These are phyloP conservation scores for Clonostachys chloroleuca DNA, from an alignment of 2,329 filamentous ascomycete genomes.

Conservation along the genomic window DNA sequence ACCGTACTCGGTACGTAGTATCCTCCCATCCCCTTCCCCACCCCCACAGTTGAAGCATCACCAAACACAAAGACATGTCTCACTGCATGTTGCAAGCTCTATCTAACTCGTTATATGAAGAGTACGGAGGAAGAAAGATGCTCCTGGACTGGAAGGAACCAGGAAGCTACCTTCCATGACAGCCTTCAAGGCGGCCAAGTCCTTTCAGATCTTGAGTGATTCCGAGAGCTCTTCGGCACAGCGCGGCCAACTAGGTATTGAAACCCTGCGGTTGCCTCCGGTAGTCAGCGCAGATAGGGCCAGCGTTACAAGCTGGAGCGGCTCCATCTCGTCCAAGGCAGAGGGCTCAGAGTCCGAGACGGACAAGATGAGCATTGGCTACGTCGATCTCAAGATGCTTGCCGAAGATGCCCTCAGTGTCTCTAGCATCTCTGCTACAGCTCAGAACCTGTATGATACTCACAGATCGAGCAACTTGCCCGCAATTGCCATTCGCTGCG, in stretches of 20 bases:
- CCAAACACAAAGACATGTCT: too few relatives aligned
- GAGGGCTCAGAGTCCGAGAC: constrained; percentile 1
- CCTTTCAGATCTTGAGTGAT: constrained; percentile 1
- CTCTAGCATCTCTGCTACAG: constrained; percentile 1
- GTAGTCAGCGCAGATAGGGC: not conserved
- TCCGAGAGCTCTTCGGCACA: not conserved
- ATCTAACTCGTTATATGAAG: too few relatives aligned
- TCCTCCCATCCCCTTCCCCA: too few relatives aligned
- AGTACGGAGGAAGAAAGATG: too few relatives aligned
- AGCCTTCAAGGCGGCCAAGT: constrained; percentile 2
- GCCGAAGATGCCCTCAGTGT: constrained; percentile 1
- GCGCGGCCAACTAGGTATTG: constrained; percentile 1
- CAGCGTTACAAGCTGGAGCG: not conserved
- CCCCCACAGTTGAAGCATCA: too few relatives aligned
- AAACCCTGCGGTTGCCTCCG: constrained; percentile 8
- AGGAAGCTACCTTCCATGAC: not conserved
- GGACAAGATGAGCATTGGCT: constrained; percentile 6
- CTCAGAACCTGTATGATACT: constrained; percentile 5
- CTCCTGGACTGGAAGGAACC: not conserved
- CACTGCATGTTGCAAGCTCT: too few relatives aligned
- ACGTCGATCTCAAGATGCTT: constrained; percentile 8
- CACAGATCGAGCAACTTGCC: constrained; percentile 6
- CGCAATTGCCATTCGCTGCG: constrained; percentile 9
- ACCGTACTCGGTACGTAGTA: too few relatives aligned
- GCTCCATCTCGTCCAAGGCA: not conserved